Conservation (phyloP, 2,329 filamentous ascomycete species). For the Colletotrichum brevisporum region DNA sequence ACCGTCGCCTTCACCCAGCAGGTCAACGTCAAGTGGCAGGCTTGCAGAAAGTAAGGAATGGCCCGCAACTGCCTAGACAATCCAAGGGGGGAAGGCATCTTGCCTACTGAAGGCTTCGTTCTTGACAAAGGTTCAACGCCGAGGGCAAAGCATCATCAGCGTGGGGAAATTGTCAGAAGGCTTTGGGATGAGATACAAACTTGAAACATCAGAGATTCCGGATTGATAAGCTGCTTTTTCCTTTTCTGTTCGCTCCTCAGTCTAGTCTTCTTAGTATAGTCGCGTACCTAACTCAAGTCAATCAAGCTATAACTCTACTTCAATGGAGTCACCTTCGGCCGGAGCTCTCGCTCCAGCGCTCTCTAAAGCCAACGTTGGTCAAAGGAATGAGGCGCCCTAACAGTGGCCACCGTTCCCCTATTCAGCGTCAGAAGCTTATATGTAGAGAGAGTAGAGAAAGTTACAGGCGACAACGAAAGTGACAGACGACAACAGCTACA, state of each 20-base stretch:
- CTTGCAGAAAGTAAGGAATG: constrained; percentile 33
- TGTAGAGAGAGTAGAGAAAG: no score
- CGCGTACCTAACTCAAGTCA: constrained; percentile 45
- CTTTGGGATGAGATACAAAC: background rate
- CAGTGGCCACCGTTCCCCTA: no score
- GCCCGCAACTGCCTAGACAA: background rate
- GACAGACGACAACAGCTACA: no score
- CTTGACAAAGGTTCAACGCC: background rate
- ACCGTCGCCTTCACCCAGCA: constrained; percentile 57
- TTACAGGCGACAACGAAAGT: no score
- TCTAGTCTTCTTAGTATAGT: constrained; percentile 10
- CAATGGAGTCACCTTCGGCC: no score
- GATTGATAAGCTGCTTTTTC: background rate
- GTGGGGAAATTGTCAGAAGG: no score
- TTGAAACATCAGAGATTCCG: background rate
- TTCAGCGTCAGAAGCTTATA: no score
- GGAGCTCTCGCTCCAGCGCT: no score
- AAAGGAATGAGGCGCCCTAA: no score
- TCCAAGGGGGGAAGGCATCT: constrained; percentile 1
- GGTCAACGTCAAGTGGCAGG: constrained; percentile 52
- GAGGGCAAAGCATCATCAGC: no score
- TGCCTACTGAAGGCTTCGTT: background rate
- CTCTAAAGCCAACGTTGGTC: no score
- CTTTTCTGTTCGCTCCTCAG: constrained; percentile 7
- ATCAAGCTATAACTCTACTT: constrained; percentile 45